Evolutionary conservation across 2,329 filamentous ascomycete species (phyloP).

Genomic region (Sporothrix luriei): DNA sequence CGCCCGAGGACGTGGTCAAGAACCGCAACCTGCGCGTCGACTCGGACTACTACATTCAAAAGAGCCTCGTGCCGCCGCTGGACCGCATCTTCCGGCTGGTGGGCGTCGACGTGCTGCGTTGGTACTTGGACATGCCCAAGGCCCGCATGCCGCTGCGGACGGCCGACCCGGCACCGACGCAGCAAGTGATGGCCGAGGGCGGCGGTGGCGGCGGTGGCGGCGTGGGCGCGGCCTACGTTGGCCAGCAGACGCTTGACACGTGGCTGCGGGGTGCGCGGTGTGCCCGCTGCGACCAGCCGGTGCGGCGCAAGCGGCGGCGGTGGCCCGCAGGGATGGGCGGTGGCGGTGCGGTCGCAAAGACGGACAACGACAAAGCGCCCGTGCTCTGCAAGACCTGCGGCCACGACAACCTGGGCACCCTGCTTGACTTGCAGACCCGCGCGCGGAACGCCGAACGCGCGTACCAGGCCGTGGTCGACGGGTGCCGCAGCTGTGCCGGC

Average conservation of each 20-base stretch:
- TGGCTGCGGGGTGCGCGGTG: slow-evolving; percentile 85
- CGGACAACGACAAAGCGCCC: slow-evolving; percentile 34
- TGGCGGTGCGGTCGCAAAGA: too few species aligned
- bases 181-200: neutral
- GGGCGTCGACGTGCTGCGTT: slow-evolving; percentile 83
- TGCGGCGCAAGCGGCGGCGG: slow-evolving; percentile 37
- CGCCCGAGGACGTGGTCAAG: slow-evolving; percentile 75
- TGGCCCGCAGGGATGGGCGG: neutral
- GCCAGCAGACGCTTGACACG: slow-evolving; percentile 81
- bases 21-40: slow-evolving; percentile 78
- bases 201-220: slow-evolving; percentile 31
- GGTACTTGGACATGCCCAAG: slow-evolving; percentile 97
- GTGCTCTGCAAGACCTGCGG: slow-evolving; percentile 59
- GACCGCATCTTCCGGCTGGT: slow-evolving; percentile 94
- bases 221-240: slow-evolving; percentile 37
- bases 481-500: slow-evolving; percentile 81
- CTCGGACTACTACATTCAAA: slow-evolving; percentile 94
- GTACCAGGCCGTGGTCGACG: slow-evolving; percentile 63
- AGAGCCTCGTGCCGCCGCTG: slow-evolving; percentile 91
- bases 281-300: slow-evolving; percentile 69
- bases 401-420: slow-evolving; percentile 57
- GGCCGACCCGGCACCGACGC: slow-evolving; percentile 48
- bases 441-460: slow-evolving; percentile 66
- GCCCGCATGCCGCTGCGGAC: slow-evolving; percentile 62
- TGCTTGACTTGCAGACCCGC: slow-evolving; percentile 65